A percentile compares a stretch with the other conserved stretches of the same genome.
These are phyloP conservation scores for Verticillium klebahnii DNA, from an alignment of 2,329 filamentous ascomycete species.

Conservation along the genomic window DNA sequence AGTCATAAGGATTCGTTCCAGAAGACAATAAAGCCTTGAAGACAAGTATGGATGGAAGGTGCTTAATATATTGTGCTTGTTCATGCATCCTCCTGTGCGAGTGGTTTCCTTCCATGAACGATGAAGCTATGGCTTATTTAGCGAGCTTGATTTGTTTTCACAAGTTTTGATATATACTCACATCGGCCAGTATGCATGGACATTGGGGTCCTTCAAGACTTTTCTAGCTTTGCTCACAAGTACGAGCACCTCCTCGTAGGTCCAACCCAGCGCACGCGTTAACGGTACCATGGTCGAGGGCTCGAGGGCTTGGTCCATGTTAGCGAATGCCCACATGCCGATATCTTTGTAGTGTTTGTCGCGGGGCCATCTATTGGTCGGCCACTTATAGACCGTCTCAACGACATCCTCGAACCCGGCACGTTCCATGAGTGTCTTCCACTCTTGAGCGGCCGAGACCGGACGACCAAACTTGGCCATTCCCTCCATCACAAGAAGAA, in stretches of 20 bases:
- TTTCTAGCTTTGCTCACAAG: slow-evolving; percentile 18
- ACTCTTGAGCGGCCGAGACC: slow-evolving; percentile 20
- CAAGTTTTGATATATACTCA: not conserved
- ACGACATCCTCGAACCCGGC: slow-evolving; percentile 29
- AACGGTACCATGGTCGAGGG: slow-evolving; percentile 29
- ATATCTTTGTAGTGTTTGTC: slow-evolving; percentile 28
- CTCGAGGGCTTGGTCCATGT: slow-evolving; percentile 26
- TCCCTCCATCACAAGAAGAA: slow-evolving; percentile 16
- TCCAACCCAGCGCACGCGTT: slow-evolving; percentile 30
- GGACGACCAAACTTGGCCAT: slow-evolving; percentile 23
- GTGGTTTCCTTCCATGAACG: slow-evolving; percentile 10
- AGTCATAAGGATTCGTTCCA: too few relatives aligned
- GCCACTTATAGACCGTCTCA: slow-evolving; percentile 26
- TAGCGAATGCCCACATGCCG: slow-evolving; percentile 24
- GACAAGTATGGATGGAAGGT: too few relatives aligned
- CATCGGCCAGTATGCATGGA: slow-evolving; percentile 20
- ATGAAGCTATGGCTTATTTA: slow-evolving; percentile 3
- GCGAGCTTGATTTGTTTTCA: not conserved
- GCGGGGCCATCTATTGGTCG: slow-evolving; percentile 30
- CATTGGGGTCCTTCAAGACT: slow-evolving; percentile 16
- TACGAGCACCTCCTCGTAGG: slow-evolving; percentile 20
- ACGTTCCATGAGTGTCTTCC: slow-evolving; percentile 18
- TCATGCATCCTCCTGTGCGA: not conserved
- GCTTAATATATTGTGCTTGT: too few relatives aligned
- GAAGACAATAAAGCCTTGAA: too few relatives aligned